A percentile compares a stretch with the other conserved stretches of the same genome.
Evolutionary conservation across 306 rosid species (phyloP).

Genomic region (Ceratonia siliqua): DNA sequence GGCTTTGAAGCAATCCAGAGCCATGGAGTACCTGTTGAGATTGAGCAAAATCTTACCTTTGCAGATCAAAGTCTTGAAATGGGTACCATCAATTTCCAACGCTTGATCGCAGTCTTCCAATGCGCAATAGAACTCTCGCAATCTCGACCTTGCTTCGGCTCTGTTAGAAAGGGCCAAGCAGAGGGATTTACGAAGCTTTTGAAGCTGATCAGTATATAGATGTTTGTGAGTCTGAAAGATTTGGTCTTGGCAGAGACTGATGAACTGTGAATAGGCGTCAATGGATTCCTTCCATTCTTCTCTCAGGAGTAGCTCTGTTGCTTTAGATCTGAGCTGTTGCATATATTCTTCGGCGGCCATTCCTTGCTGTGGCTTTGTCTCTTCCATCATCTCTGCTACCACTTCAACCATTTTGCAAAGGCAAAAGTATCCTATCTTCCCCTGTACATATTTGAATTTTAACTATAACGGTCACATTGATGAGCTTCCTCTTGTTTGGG

Average conservation of each 20-base stretch:
- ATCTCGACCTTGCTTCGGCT: slow-evolving; percentile 70
- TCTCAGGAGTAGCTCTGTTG: slow-evolving; percentile 77
- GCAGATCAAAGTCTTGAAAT: slow-evolving; percentile 79
- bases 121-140: slow-evolving; percentile 53
- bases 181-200: slow-evolving; percentile 64
- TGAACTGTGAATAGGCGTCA: slow-evolving; percentile 59
- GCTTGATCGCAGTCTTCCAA: slow-evolving; percentile 72
- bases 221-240: slow-evolving; percentile 1
- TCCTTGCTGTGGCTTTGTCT: slow-evolving; percentile 18
- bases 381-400: neutral
- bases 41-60: slow-evolving; percentile 81
- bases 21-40: slow-evolving; percentile 62
- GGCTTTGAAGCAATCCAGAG: slow-evolving; percentile 56
- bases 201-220: slow-evolving; percentile 31
- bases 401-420: neutral
- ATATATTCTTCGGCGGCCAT: slow-evolving; percentile 53
- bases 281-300: slow-evolving; percentile 80
- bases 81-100: slow-evolving; percentile 57
- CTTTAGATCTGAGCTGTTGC: slow-evolving; percentile 80
- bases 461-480: slow-evolving; percentile 40
- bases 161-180: slow-evolving; percentile 76
- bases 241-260: slow-evolving; percentile 54
- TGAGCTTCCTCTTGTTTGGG: neutral
- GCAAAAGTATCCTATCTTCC: neutral
- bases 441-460: slow-evolving; percentile 28